Conservation (phyloP, 2,329 filamentous ascomycete species). For the Colletotrichum horii region DNA sequence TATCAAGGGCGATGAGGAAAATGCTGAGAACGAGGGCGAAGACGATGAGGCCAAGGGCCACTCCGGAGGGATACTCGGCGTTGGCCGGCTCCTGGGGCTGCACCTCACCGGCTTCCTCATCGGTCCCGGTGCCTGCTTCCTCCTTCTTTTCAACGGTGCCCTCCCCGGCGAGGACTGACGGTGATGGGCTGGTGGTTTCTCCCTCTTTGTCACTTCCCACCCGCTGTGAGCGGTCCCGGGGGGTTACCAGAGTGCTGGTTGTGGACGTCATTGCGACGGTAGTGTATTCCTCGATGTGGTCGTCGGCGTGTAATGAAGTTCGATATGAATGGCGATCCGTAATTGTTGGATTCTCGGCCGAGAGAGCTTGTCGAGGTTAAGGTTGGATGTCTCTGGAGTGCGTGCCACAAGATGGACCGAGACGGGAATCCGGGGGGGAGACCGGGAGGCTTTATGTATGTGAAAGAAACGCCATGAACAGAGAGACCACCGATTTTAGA, state of each 20-base stretch:
- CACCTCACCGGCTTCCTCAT: conserved; percentile 13
- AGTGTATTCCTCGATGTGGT: background rate
- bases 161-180: conserved; percentile 11
- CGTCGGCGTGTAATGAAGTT: background rate
- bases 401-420: background rate
- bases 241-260: conserved; percentile 6
- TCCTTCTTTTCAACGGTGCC: conserved; percentile 9
- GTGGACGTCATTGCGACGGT: conserved; percentile 7
- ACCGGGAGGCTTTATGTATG: conserved; percentile 4
- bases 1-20: conserved; percentile 55
- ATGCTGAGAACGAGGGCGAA: conserved; percentile 51
- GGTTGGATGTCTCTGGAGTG: conserved; percentile 3
- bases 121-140: background rate
- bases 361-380: background rate
- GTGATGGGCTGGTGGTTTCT: conserved; percentile 12
- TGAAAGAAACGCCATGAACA: background rate
- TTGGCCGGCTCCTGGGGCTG: conserved; percentile 24
- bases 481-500: background rate
- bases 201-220: background rate
- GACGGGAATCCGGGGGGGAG: background rate
- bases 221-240: background rate
- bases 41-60: conserved; percentile 47
- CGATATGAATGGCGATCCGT: background rate
- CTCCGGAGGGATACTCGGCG: conserved; percentile 43
- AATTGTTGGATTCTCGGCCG: background rate